phyloP scores from a whole-genome alignment of 2,329 filamentous ascomycete genomes.

The Whalleya microplaca region DNA sequence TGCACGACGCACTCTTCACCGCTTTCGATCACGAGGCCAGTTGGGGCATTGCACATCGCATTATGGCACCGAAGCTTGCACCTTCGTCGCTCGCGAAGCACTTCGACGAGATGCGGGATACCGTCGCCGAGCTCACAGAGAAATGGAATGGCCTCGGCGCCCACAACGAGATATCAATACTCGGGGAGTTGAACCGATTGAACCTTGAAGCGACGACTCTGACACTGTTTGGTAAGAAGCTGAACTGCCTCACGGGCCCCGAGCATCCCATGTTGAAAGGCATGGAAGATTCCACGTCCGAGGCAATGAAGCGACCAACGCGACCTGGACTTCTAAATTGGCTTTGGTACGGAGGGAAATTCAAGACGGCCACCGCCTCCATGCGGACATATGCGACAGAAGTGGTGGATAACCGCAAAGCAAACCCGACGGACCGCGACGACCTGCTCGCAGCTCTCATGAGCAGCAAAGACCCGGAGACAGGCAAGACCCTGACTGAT shows the following conservation, averaged over 20 bases:
- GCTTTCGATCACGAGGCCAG: conserved; percentile 51
- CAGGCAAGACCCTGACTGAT: conserved; percentile 59
- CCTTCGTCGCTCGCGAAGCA: conserved; percentile 37
- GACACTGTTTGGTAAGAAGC: conserved; percentile 55
- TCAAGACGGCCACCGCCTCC: conserved; percentile 54
- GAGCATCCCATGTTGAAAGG: conserved; percentile 54
- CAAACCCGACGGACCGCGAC: conserved; percentile 56
- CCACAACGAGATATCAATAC: conserved; percentile 46
- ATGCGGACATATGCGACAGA: conserved; percentile 61
- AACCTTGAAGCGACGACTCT: conserved; percentile 56
- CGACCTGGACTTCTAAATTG: conserved; percentile 56
- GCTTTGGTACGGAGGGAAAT: conserved; percentile 56
- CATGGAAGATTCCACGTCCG: conserved; percentile 59
- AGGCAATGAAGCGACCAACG: conserved; percentile 58
- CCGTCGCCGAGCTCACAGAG: conserved; percentile 51
- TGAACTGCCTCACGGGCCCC: conserved; percentile 50
- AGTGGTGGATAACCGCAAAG: conserved; percentile 59
- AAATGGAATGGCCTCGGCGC: conserved; percentile 50
- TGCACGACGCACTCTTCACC: conserved; percentile 57
- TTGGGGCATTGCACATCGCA: conserved; percentile 57
- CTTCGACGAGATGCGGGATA: conserved; percentile 54
- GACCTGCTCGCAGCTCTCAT: conserved; percentile 66
- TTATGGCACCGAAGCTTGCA: conserved; percentile 52
- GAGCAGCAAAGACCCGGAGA: conserved; percentile 62
- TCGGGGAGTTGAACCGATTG: conserved; percentile 55